Base-by-base conservation (phyloP, 306 rosid genomes). In the Geum urbanum region DNA sequence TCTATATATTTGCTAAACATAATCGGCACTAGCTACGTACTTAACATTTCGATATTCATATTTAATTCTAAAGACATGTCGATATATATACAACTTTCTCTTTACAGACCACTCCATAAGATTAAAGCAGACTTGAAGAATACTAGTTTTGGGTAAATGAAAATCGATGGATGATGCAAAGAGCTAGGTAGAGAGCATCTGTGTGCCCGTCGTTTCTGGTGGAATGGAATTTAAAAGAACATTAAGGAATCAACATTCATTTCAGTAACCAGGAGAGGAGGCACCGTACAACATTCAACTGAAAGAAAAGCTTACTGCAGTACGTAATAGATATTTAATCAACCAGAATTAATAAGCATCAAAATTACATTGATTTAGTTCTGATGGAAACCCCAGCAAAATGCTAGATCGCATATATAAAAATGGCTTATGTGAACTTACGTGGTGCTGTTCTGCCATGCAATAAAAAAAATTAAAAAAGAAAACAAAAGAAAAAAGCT, bases 211-310 rank as follows among this genome's bases (percentile, higher is more conserved):
- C 43, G 8, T 40, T 67, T 46, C 12, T 18, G 43, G 32, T 27
- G 78, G 9, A 27, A 44, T 70, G 66, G 47, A 68, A 76, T 71
- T 71, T 60, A 64, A 43, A 13, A 14, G 10, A 58, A 58, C 40
- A 4, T 58, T 58, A 66, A 77, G 81, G 76, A 83, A 67, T 77
- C 79, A 72, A 79, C 74, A 75, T 76, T 83, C 82, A 75, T 78
- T 68, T 27, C 78, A 81, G 72, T 80, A 80, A 84, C 79, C 74
- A 66, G 75, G 70, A 71, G 77, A 74, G 15, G 78, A 81, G 18
- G 78, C 79, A 63, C 73, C 78, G 64, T 85, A 87, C 91, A 85
- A 76, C 46, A 83, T 22, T 41, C 8, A 32, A 43, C 16, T 72
- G 53, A 2, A 71, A 82, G 74, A 82, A 75, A 73, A 79, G 66